A percentile compares a stretch with the other conserved stretches of the same genome.
These are phyloP conservation scores for Aureobasidium sp. DNA, from an alignment of 2,329 filamentous ascomycete genomes.

Conservation along the genomic window DNA sequence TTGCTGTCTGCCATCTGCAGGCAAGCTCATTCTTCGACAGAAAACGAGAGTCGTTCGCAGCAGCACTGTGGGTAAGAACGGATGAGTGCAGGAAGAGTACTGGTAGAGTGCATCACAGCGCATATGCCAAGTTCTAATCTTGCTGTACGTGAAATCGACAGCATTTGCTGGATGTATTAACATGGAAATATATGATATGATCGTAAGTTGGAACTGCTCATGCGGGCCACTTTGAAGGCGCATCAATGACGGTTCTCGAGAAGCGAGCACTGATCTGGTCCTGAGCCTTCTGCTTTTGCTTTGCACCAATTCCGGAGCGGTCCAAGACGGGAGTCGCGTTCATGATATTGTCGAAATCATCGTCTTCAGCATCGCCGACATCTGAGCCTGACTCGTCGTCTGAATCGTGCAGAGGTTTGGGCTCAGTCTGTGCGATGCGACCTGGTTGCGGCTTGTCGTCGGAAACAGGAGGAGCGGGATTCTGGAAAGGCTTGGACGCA, in stretches of 20 bases:
- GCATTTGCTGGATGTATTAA: neutral
- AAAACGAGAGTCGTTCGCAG: no score
- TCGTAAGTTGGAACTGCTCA: neutral
- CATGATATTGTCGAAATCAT: constrained; percentile 88
- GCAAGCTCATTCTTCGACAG: neutral
- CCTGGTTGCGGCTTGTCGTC: constrained; percentile 49
- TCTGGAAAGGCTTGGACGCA: constrained; percentile 79
- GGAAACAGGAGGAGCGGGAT: constrained; percentile 33
- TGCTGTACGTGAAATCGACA: neutral
- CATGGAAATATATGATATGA: neutral
- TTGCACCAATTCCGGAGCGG: constrained; percentile 62
- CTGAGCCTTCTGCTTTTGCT: constrained; percentile 46
- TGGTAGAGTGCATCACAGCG: neutral
- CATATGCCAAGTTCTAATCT: neutral
- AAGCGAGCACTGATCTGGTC: constrained; percentile 42
- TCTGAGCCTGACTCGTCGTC: constrained; percentile 67
- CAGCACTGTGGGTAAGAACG: neutral
- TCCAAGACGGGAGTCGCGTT: constrained; percentile 85
- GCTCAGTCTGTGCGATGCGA: constrained; percentile 51
- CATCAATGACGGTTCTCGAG: constrained; percentile 39
- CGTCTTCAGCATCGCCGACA: constrained; percentile 58
- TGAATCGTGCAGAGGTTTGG: constrained; percentile 42
- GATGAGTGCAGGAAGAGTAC: neutral
- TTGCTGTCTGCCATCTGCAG: neutral
- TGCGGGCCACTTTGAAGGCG: constrained; percentile 36